phyloP scores from a whole-genome alignment of 2,329 filamentous ascomycete species.

The Hypoxylon sp. region DNA sequence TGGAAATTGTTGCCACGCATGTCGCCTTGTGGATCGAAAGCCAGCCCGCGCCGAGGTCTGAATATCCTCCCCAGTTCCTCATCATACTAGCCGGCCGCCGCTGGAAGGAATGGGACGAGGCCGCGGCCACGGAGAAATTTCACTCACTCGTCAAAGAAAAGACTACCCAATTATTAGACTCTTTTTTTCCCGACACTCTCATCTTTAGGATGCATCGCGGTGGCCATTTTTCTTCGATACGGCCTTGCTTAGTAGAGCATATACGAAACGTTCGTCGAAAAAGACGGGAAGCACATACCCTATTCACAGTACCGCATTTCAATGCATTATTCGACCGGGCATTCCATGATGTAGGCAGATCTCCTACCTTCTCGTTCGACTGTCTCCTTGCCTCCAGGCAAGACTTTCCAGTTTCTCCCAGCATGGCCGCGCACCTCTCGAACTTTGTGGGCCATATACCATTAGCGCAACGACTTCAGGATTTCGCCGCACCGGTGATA shows the following conservation, averaged over 20 bases:
- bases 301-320: too few relatives aligned
- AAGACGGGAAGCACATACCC: neutral
- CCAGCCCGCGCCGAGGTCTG: too few relatives aligned
- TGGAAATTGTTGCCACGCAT: neutral
- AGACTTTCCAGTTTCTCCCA: slow-evolving; percentile 5
- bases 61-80: too few relatives aligned
- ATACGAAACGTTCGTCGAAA: neutral
- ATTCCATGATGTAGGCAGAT: neutral
- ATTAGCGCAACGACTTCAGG: neutral
- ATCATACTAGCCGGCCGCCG: too few relatives aligned
- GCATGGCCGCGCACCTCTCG: neutral
- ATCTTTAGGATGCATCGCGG: neutral
- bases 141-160: too few relatives aligned
- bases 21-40: too few relatives aligned
- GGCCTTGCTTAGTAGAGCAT: neutral
- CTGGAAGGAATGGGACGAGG: too few relatives aligned
- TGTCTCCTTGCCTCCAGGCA: slow-evolving; percentile 1
- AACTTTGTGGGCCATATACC: neutral
- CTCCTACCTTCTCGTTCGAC: slow-evolving; percentile 1
- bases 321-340: too few relatives aligned
- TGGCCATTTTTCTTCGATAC: neutral
- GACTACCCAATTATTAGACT: too few relatives aligned
- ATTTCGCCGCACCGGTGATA: slow-evolving; percentile 2
- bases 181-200: too few relatives aligned
- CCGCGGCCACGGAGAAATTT: too few relatives aligned